Evolutionary conservation across 495 filamentous ascomycete species (phyloP).

Genomic region (Immersiella caudata): DNA sequence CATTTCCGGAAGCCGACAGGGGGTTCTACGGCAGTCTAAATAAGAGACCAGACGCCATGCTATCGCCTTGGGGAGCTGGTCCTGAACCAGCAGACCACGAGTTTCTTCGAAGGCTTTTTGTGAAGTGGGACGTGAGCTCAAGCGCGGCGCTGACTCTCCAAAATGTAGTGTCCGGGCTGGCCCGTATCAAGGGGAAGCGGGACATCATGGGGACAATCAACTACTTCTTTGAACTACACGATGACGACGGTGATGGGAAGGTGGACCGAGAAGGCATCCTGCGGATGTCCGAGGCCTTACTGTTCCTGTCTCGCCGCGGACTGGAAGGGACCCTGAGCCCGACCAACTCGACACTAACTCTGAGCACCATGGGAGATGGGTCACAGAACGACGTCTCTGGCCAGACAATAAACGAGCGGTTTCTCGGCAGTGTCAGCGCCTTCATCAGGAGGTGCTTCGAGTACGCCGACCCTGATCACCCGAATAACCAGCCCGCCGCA

Average conservation of each 20-base stretch:
- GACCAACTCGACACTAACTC: slow-evolving; percentile 39
- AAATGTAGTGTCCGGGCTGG: slow-evolving; percentile 87
- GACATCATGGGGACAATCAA: slow-evolving; percentile 97
- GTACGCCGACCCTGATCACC: slow-evolving; percentile 92
- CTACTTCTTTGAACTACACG: slow-evolving; percentile 97
- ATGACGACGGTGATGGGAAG: slow-evolving; percentile 86
- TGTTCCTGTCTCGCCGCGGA: slow-evolving; percentile 88
- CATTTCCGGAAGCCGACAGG: slow-evolving; percentile 53
- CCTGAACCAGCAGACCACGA: slow-evolving; percentile 92
- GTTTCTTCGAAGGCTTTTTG: slow-evolving; percentile 88
- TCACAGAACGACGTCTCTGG: slow-evolving; percentile 41
- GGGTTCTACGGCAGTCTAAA: slow-evolving; percentile 53
- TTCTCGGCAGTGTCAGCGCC: slow-evolving; percentile 86
- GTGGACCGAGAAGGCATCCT: slow-evolving; percentile 98
- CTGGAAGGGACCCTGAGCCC: slow-evolving; percentile 71
- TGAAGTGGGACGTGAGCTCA: slow-evolving; percentile 80
- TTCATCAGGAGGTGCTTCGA: slow-evolving; percentile 97
- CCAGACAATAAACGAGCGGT: slow-evolving; percentile 67
- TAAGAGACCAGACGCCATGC: slow-evolving; percentile 48
- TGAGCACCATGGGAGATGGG: slow-evolving; percentile 42
- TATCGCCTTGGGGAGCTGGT: slow-evolving; percentile 73
- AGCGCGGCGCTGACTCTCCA: slow-evolving; percentile 78
- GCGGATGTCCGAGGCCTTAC: slow-evolving; percentile 87
- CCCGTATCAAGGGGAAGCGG: slow-evolving; percentile 83
- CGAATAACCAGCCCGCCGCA: slow-evolving; percentile 53